A percentile compares a stretch with the other conserved stretches of the same genome.
Evolutionary conservation across 78 protist species (phyloP).

Genomic region (Isochrysis galbana): DNA sequence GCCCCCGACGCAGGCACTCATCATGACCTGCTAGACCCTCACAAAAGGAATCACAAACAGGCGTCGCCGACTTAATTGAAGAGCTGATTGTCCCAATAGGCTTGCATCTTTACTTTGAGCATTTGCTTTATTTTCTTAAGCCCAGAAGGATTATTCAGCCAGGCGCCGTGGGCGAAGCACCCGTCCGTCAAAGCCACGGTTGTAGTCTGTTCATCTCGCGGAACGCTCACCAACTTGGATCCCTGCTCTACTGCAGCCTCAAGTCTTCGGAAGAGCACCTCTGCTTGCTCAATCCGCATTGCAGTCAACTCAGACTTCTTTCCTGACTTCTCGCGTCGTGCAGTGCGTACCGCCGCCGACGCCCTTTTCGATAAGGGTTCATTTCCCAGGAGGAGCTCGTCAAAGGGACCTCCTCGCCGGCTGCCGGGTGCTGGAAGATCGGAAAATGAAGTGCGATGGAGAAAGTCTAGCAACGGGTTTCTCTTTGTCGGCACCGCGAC

Average conservation of each 20-base stretch:
- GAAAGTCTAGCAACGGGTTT: background rate
- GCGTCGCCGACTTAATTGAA: too few relatives aligned
- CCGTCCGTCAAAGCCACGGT: too few relatives aligned
- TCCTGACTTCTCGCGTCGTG: background rate
- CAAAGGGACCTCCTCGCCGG: background rate
- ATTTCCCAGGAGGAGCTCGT: background rate
- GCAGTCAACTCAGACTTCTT: background rate
- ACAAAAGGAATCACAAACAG: too few relatives aligned
- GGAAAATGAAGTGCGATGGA: background rate
- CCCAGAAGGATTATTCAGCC: background rate
- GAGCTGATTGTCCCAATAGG: background rate
- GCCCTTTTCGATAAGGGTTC: background rate
- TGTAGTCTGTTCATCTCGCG: too few relatives aligned
- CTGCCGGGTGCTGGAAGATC: background rate
- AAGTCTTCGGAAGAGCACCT: background rate
- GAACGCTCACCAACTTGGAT: background rate
- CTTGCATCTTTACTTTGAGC: background rate
- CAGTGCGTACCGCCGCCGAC: background rate
- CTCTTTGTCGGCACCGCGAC: background rate
- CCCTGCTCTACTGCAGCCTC: too few relatives aligned
- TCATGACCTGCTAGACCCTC: too few relatives aligned
- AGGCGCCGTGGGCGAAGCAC: background rate
- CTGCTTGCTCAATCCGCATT: background rate
- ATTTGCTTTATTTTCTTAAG: background rate
- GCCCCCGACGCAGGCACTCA: too few relatives aligned